Evolutionary conservation across 2,329 filamentous ascomycete genomes (phyloP).

Genomic region (Aspergillus sp.): DNA sequence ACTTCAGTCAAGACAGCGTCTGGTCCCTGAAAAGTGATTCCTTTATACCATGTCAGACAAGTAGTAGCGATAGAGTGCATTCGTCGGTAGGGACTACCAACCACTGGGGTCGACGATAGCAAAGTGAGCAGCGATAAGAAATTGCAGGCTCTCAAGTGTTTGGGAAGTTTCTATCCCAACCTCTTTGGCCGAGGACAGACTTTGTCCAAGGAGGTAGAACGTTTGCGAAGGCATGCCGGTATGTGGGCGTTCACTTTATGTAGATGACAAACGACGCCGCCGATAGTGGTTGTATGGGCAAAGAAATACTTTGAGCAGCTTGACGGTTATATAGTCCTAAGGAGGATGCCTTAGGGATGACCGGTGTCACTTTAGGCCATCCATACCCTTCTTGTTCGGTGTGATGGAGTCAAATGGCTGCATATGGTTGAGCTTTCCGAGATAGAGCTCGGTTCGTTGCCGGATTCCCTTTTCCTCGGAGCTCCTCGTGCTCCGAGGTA

Average conservation of each 20-base stretch:
- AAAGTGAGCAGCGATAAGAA: slow-evolving; percentile 28
- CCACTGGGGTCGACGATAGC: slow-evolving; percentile 31
- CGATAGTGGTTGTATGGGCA: neutral
- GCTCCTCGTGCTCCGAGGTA: too few species aligned
- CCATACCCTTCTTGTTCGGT: too few species aligned
- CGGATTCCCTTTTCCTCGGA: too few species aligned
- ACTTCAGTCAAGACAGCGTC: slow-evolving; percentile 13
- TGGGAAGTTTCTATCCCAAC: slow-evolving; percentile 21
- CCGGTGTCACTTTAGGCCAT: too few species aligned
- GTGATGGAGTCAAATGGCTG: too few species aligned
- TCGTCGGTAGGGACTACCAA: slow-evolving; percentile 7
- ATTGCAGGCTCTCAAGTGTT: slow-evolving; percentile 18
- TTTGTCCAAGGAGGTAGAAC: slow-evolving; percentile 23
- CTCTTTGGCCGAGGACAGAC: slow-evolving; percentile 16
- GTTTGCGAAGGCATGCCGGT: slow-evolving; percentile 15
- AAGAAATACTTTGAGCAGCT: too few species aligned
- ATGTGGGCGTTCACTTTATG: neutral
- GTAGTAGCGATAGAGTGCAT: neutral
- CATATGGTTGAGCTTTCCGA: too few species aligned
- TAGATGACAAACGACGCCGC: neutral
- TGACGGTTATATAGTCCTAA: too few species aligned
- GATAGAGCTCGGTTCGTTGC: too few species aligned
- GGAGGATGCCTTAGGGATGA: too few species aligned
- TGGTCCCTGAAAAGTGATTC: slow-evolving; percentile 20
- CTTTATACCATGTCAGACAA: slow-evolving; percentile 7